phyloP scores from a whole-genome alignment of 192 early-diverging fungal genomes.

The Podila clonocystis region DNA sequence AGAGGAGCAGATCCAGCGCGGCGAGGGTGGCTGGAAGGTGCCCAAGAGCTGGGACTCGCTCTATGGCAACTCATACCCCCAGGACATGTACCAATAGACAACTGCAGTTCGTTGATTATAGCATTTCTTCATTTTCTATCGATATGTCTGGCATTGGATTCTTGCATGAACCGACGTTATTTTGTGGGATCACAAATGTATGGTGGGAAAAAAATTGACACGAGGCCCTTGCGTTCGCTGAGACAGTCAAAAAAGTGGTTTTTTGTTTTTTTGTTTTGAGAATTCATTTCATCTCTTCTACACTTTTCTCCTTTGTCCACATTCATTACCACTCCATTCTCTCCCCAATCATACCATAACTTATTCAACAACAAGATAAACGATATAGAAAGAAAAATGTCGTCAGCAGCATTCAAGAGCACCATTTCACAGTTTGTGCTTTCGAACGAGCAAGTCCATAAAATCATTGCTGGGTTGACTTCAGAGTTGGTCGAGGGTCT shows the following conservation, averaged over 20 bases:
- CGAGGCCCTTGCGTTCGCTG: not conserved
- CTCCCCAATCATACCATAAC: not conserved
- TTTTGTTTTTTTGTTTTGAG: not conserved
- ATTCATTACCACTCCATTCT: not conserved
- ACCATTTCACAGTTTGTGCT: not conserved
- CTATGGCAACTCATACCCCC: slow-evolving; percentile 62
- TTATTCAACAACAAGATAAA: not conserved
- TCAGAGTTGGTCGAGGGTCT: slow-evolving; percentile 14
- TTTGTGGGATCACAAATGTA: too few species aligned
- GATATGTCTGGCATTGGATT: not conserved
- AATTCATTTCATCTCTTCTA: not conserved
- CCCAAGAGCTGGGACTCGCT: slow-evolving; percentile 65
- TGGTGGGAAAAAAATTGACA: not conserved
- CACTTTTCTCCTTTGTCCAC: not conserved
- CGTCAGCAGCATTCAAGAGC: not conserved
- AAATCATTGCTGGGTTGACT: not conserved
- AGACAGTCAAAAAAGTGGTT: not conserved
- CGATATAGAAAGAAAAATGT: not conserved
- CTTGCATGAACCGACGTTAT: too few species aligned
- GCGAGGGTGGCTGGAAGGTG: slow-evolving; percentile 49
- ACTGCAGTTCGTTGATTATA: not conserved
- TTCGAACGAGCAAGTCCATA: not conserved
- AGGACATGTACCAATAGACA: slow-evolving; percentile 61
- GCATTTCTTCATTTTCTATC: not conserved
- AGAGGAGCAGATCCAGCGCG: slow-evolving; percentile 8